Percentiles rank a stretch among this genome's conserved stretches.
Conservation (phyloP, 1,139 yeast genomes). For the Arxiozyma slooffiae region DNA sequence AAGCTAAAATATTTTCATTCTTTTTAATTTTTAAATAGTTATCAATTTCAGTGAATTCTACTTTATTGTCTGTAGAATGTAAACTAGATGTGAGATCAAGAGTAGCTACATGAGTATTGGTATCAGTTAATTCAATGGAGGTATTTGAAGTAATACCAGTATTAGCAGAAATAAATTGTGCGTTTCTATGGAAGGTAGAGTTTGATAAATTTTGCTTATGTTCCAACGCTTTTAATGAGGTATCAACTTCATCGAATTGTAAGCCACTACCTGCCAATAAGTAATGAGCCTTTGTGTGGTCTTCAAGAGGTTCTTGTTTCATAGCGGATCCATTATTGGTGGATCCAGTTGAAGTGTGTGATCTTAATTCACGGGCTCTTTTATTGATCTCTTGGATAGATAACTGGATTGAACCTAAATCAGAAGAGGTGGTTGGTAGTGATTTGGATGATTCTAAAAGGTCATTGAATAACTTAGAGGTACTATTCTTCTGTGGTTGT, state of each 20-base stretch:
- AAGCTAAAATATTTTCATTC: conserved; percentile 71
- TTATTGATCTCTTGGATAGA: conserved; percentile 70
- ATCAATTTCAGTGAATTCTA: conserved; percentile 36
- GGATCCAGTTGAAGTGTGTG: neutral
- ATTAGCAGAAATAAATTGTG: neutral
- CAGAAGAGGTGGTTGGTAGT: conserved; percentile 27
- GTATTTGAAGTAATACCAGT: neutral
- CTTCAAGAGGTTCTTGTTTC: conserved; percentile 18
- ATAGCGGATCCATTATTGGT: neutral
- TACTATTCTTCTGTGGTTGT: conserved; percentile 2
- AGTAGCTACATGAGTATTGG: neutral
- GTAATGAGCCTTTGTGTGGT: conserved; percentile 82
- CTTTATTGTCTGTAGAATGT: neutral
- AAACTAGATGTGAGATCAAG: neutral
- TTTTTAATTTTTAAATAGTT: conserved; percentile 55
- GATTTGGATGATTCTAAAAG: conserved; percentile 26
- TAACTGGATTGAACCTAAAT: conserved; percentile 28
- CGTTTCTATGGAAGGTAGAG: neutral
- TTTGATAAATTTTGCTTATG: conserved; percentile 5
- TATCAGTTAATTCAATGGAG: neutral
- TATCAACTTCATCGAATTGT: conserved; percentile 77
- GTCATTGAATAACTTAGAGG: conserved; percentile 20
- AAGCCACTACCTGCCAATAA: conserved; percentile 83
- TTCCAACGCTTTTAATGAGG: conserved; percentile 42
- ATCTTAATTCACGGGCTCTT: conserved; percentile 53